Evolutionary conservation across 2,329 filamentous ascomycete genomes (phyloP).

Genomic region (Neurospora sp.): DNA sequence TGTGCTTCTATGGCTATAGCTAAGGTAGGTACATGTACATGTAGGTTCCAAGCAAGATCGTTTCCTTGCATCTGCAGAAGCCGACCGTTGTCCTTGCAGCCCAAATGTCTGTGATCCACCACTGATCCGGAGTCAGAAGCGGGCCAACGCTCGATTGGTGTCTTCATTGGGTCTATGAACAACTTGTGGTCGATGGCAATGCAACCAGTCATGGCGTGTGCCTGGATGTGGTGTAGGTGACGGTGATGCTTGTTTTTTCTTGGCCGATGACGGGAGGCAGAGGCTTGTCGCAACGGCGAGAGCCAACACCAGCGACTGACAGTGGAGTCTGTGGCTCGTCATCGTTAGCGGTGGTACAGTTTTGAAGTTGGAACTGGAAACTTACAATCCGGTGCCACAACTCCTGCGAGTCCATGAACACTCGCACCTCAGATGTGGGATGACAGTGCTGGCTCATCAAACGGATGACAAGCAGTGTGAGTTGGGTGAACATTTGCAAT

Average conservation of each 20-base stretch:
- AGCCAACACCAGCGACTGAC: slow-evolving; percentile 57
- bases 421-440: no score
- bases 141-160: not conserved
- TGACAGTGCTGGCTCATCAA: no score
- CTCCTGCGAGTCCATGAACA: no score
- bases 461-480: no score
- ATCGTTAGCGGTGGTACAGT: not conserved
- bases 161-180: not conserved
- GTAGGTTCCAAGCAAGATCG: not conserved
- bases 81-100: not conserved
- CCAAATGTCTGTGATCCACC: not conserved
- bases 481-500: no score
- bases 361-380: not conserved
- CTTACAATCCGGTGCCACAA: not conserved
- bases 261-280: slow-evolving; percentile 63
- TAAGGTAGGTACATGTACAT: not conserved
- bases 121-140: not conserved
- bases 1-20: not conserved
- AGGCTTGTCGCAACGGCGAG: slow-evolving; percentile 71
- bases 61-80: not conserved
- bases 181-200: not conserved
- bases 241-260: not conserved
- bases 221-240: not conserved
- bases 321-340: not conserved
- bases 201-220: not conserved